Conservation (phyloP, 2,329 filamentous ascomycete species). For the Aureobasidium zeae region DNA sequence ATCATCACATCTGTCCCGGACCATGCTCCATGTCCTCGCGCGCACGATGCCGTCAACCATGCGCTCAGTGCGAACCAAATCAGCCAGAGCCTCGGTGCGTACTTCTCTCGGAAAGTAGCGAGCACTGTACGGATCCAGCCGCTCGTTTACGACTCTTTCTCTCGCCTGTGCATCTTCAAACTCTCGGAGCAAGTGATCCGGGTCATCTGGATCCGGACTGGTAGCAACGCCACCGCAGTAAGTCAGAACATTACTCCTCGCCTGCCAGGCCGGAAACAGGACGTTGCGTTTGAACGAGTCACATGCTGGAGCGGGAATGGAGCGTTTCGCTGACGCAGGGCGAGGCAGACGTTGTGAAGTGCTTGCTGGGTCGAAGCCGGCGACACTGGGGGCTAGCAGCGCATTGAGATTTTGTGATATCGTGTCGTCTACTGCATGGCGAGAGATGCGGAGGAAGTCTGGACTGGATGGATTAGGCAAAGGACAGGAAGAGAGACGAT, state of each 20-base stretch:
- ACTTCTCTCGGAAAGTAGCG: conserved; percentile 73
- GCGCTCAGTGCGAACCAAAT: conserved; percentile 63
- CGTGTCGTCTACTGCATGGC: conserved; percentile 79
- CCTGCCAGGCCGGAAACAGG: conserved; percentile 82
- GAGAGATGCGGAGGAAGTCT: conserved; percentile 88
- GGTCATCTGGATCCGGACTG: conserved; percentile 77
- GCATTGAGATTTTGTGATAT: conserved; percentile 92
- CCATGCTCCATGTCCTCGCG: conserved; percentile 68
- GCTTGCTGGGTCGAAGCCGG: conserved; percentile 69
- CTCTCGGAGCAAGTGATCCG: conserved; percentile 60
- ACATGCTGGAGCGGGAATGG: conserved; percentile 57
- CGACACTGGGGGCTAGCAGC: conserved; percentile 62
- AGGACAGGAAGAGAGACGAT: conserved; percentile 16
- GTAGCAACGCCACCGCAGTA: conserved; percentile 88
- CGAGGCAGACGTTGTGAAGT: conserved; percentile 55
- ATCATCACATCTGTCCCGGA: conserved; percentile 61
- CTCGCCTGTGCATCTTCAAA: conserved; percentile 60
- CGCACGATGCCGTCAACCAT: conserved; percentile 72
- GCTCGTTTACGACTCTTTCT: conserved; percentile 71
- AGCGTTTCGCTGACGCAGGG: conserved; percentile 37
- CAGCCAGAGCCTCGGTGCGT: conserved; percentile 69
- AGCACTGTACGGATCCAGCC: conserved; percentile 82
- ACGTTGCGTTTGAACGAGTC: conserved; percentile 63
- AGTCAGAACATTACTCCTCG: conserved; percentile 69
- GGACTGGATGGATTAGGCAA: conserved; percentile 26